Base-by-base conservation (phyloP, 345 rosid genomes). In the Lepidium aucheri region DNA sequence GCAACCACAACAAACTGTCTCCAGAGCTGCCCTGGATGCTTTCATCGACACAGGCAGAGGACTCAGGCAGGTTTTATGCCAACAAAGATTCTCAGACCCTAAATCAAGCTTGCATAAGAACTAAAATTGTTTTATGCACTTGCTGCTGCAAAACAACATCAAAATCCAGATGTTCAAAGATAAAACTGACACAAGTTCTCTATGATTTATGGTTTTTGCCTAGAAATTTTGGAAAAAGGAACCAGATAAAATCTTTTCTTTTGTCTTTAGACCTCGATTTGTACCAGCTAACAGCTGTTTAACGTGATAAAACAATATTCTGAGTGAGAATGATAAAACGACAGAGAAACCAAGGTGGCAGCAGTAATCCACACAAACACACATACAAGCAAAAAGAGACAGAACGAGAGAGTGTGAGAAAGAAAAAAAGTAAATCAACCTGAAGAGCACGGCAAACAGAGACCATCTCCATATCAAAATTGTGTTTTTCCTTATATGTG, bases 381-480 rank as follows among this genome's bases (percentile, higher is more conserved):
- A 53, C 54, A 70, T 32, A 72, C 8, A 56, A 20, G 32, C 18
- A 6, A 63, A 55, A 44, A 62, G 32, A 42, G 10, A 54, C 13
- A 26, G 22, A 30, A 49, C 20, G 14, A 18, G 39, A 51, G 66
- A 46, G 61, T 9, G 38, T 44, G 52, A 11, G 4, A 28, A 22
- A 47, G 26, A 24, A 15, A 35, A 17, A 47, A 59, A 54, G 62
- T 18, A 59, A 61, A 53, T 78, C 49, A 72, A 94, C 99, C 96
- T 85, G 78, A 6, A 94, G 99, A 15, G 95, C 92, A 30, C 56
- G 63, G 71, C 85, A 83, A 63, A 90, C 85, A 69, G 66, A 77
- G 72, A 86, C 89, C 70, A 90, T 82, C 65, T 94, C 99, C 26
- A 45, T 51, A 77, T 82, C 89, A 68, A 94, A 94, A 79, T 94